These are phyloP conservation scores for Alternaria burnsii DNA, from an alignment of 2,329 filamentous ascomycete species.

Conservation along the genomic window DNA sequence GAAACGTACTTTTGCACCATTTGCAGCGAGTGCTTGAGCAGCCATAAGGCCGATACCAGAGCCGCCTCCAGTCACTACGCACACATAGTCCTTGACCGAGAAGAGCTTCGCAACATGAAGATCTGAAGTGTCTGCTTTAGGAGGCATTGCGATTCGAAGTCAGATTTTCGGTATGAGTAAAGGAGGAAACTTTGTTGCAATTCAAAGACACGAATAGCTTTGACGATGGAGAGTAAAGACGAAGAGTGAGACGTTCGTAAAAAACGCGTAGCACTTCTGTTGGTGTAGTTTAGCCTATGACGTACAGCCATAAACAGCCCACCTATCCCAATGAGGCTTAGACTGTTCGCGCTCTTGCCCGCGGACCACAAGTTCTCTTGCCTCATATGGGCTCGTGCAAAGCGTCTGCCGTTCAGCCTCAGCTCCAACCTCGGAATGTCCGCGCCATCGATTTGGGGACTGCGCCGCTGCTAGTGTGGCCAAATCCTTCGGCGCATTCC, in stretches of 20 bases:
- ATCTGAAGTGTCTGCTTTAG: slow-evolving; percentile 57
- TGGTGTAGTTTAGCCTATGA: slow-evolving; percentile 16
- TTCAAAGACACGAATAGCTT: neutral
- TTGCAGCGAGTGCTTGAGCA: slow-evolving; percentile 65
- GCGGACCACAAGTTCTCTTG: neutral
- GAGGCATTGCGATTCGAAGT: slow-evolving; percentile 10
- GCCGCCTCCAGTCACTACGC: slow-evolving; percentile 66
- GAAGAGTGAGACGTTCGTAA: neutral
- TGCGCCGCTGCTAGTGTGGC: neutral
- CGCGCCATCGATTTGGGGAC: neutral
- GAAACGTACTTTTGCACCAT: slow-evolving; percentile 61
- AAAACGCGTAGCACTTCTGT: slow-evolving; percentile 8
- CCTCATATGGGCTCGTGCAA: neutral
- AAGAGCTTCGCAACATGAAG: slow-evolving; percentile 63
- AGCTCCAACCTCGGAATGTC: neutral
- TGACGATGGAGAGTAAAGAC: neutral
- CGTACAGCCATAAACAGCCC: slow-evolving; percentile 24
- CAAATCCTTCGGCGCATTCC: neutral
- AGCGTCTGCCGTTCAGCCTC: neutral
- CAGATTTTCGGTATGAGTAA: neutral
- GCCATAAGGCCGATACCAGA: slow-evolving; percentile 73
- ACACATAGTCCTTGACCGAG: slow-evolving; percentile 63
- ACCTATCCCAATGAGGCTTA: slow-evolving; percentile 14
- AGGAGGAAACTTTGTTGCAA: neutral
- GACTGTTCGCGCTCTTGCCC: neutral